These are phyloP conservation scores for Breynia disticha DNA, from an alignment of 441 rosid species.

Conservation along the genomic window DNA sequence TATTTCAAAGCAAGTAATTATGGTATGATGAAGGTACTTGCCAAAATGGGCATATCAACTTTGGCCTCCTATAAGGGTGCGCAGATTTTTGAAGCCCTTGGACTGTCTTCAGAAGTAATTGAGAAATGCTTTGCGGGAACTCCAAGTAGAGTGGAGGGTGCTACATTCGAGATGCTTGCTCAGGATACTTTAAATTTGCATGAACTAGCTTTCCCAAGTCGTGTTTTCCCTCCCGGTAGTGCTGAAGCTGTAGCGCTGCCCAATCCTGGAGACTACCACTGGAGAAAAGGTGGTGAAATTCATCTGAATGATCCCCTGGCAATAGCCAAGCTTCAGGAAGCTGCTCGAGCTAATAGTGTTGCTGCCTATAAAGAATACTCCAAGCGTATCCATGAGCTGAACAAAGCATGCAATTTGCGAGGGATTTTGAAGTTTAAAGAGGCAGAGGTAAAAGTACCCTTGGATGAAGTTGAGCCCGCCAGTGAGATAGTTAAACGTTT, in stretches of 20 bases:
- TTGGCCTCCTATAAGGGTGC: slow-evolving; percentile 99
- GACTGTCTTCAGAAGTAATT: slow-evolving; percentile 93
- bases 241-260: slow-evolving; percentile 94
- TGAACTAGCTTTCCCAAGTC: slow-evolving; percentile 79
- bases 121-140: slow-evolving; percentile 98
- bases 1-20: slow-evolving; percentile 98
- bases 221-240: slow-evolving; percentile 79
- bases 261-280: slow-evolving; percentile 98
- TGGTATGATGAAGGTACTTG: slow-evolving; percentile 99
- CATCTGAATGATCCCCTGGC: slow-evolving; percentile 99
- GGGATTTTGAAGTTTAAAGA: slow-evolving; percentile 91
- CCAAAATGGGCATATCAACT: slow-evolving; percentile 99
- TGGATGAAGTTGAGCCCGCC: slow-evolving; percentile 93
- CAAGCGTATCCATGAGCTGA: slow-evolving; percentile 83
- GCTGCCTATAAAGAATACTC: slow-evolving; percentile 96
- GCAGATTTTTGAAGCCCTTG: slow-evolving; percentile 98
- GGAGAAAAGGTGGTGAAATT: slow-evolving; percentile 97
- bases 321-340: slow-evolving; percentile 93
- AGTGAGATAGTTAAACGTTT: slow-evolving; percentile 98
- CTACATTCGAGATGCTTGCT: slow-evolving; percentile 98
- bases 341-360: slow-evolving; percentile 85
- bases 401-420: slow-evolving; percentile 87
- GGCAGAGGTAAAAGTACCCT: slow-evolving; percentile 46
- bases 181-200: slow-evolving; percentile 80
- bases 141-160: slow-evolving; percentile 99